Percentiles rank a stretch among this genome's conserved stretches.
These are phyloP conservation scores for Pseudocohnilembus persalinus DNA, from an alignment of 169 alveolate genomes.

Conservation along the genomic window DNA sequence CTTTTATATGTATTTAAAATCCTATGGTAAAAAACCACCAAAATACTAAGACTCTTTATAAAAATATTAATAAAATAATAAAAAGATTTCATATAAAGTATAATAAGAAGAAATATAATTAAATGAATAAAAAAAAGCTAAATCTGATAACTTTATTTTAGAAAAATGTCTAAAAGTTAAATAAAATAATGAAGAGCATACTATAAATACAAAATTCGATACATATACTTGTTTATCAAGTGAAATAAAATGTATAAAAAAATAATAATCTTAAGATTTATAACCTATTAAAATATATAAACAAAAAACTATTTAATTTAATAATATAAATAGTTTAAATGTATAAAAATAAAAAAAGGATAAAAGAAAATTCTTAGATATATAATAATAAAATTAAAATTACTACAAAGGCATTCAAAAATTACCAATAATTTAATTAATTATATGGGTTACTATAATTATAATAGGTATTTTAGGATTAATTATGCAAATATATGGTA, in stretches of 20 bases:
- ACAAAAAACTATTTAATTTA: too few relatives aligned
- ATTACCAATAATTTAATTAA: neutral
- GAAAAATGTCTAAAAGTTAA: neutral
- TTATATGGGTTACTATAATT: neutral
- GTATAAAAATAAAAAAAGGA: too few relatives aligned
- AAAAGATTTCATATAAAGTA: too few relatives aligned
- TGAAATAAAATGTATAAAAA: neutral
- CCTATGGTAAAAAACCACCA: neutral
- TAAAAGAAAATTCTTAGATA: too few relatives aligned
- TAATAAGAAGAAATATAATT: neutral
- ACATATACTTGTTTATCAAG: neutral
- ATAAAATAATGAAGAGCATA: neutral
- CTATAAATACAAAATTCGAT: neutral
- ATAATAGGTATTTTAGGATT: neutral
- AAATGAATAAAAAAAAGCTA: neutral
- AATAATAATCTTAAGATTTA: neutral
- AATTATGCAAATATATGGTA: too few relatives aligned
- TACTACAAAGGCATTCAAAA: too few relatives aligned
- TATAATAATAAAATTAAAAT: too few relatives aligned
- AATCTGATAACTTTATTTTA: too few relatives aligned
- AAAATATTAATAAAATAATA: too few relatives aligned
- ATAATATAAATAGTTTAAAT: too few relatives aligned
- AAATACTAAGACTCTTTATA: neutral
- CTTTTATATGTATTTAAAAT: neutral
- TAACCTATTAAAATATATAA: too few relatives aligned